These are phyloP conservation scores for Rhizophagus clarus DNA, from an alignment of 192 early-diverging fungal species.

Conservation along the genomic window DNA sequence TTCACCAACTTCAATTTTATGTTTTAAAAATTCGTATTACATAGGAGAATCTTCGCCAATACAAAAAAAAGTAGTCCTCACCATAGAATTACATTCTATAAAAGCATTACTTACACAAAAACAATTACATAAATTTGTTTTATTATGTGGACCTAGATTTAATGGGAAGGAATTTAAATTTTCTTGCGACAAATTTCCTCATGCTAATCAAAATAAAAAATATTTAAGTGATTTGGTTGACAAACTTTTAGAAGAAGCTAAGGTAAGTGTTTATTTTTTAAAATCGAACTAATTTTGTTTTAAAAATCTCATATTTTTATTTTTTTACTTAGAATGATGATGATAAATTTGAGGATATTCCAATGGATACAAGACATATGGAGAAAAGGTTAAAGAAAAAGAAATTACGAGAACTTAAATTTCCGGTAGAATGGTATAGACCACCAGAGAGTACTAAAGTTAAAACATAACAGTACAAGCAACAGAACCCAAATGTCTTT, in stretches of 20 bases:
- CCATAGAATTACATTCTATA: slow-evolving; percentile 49
- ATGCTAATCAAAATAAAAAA: slow-evolving; percentile 59
- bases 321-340: slow-evolving; percentile 4
- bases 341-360: slow-evolving; percentile 31
- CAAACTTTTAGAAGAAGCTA: slow-evolving; percentile 58
- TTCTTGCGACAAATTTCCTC: slow-evolving; percentile 55
- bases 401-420: not conserved
- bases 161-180: slow-evolving; percentile 60
- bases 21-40: slow-evolving; percentile 54
- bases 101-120: slow-evolving; percentile 39
- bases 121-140: slow-evolving; percentile 61
- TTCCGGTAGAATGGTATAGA: slow-evolving; percentile 20
- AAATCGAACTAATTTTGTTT: not conserved
- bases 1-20: slow-evolving; percentile 45
- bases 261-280: slow-evolving; percentile 31
- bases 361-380: slow-evolving; percentile 28
- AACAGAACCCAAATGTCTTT: not conserved
- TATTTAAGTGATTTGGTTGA: slow-evolving; percentile 56
- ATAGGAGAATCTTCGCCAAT: slow-evolving; percentile 54
- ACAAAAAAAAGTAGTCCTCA: slow-evolving; percentile 55
- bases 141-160: slow-evolving; percentile 62
- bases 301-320: not conserved
- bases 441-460: not conserved
- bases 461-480: not conserved
- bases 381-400: not conserved